Conservation (phyloP, 257 asterid genomes). For the Solanum ossicruentum region DNA sequence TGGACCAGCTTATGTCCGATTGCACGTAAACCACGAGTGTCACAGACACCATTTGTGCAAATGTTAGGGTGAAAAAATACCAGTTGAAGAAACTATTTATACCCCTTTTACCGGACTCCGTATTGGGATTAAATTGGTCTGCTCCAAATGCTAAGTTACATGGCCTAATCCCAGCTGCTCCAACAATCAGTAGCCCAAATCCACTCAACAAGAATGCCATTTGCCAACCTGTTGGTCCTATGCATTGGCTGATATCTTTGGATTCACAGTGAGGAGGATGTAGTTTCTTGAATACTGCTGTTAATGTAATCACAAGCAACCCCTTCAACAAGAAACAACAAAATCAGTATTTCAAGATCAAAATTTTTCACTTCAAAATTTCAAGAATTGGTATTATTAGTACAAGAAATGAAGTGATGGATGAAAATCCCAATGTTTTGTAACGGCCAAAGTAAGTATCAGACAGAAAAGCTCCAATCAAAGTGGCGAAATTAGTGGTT, state of each 20-base stretch:
- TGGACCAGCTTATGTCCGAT: slow-evolving; percentile 59
- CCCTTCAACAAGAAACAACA: slow-evolving; percentile 23
- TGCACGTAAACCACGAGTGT: slow-evolving; percentile 68
- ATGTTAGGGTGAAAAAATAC: slow-evolving; percentile 62
- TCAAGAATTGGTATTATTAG: neutral
- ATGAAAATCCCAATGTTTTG: slow-evolving; percentile 46
- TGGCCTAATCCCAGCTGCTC: slow-evolving; percentile 81
- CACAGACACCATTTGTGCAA: slow-evolving; percentile 48
- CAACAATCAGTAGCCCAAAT: slow-evolving; percentile 42
- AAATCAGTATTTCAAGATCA: neutral
- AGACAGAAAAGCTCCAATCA: slow-evolving; percentile 53
- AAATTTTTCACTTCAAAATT: neutral
- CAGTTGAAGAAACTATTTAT: slow-evolving; percentile 74
- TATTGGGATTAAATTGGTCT: slow-evolving; percentile 67
- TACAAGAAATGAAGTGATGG: slow-evolving; percentile 45
- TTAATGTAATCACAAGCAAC: slow-evolving; percentile 30
- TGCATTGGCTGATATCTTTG: slow-evolving; percentile 10
- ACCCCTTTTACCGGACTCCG: slow-evolving; percentile 54
- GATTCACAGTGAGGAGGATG: slow-evolving; percentile 48
- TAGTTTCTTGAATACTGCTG: slow-evolving; percentile 48
- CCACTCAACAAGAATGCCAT: slow-evolving; percentile 47
- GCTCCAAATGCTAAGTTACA: slow-evolving; percentile 78
- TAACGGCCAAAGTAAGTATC: slow-evolving; percentile 71
- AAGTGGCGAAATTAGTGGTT: slow-evolving; percentile 55
- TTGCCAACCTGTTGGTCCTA: slow-evolving; percentile 39